Base-by-base conservation (phyloP, 208 protist genomes). In the Trichomonas gallinae region DNA sequence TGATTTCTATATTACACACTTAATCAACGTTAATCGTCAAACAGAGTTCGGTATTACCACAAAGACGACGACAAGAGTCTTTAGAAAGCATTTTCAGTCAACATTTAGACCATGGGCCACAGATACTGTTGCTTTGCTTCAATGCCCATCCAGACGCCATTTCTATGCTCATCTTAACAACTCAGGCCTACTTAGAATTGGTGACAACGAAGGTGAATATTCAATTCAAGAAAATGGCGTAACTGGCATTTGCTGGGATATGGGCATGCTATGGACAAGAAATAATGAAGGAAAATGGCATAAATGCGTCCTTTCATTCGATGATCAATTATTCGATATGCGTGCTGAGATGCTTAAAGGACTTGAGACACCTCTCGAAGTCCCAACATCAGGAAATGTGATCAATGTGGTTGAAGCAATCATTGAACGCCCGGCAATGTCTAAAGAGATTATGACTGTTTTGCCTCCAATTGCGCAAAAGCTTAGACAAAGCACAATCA, bases 381-480 rank as follows among this genome's bases (percentile, higher is more conserved):
- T 93, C 2, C 40, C 42, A 15, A 6, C 13, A 13, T 23, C 87
- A 17, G 87, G 87, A 38, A 42, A 51, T 48, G 44, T 93, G 11
- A 51, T 93, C 46, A 48, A 51, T 4, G 44, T 93, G 34, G 44
- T 93, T n/a, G 87, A 93, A 93, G 87, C 87, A 38, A 34, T 93
- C 4, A 93, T 48, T 34, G 87, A 93, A 51, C 9, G 87, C 36
- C 87, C 87, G 15, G 87, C 87, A 11, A 42, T 93, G 34, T 93
- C 87, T 38, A 34, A 51, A 48, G 87, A 93, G n/a, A 93, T 93
- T 10, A 93, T 93, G 87, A 51, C 44, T 21, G 40, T 93, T 38
- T 93, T 93, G 44, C 87, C 87, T 38, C 87, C 87, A 38, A 93
- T 93, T 93, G 40, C 87, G 11, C 87, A 93, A 15, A 93, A 93